Evolutionary conservation across 2,329 filamentous ascomycete species (phyloP).

Genomic region (Coniella lustricola): DNA sequence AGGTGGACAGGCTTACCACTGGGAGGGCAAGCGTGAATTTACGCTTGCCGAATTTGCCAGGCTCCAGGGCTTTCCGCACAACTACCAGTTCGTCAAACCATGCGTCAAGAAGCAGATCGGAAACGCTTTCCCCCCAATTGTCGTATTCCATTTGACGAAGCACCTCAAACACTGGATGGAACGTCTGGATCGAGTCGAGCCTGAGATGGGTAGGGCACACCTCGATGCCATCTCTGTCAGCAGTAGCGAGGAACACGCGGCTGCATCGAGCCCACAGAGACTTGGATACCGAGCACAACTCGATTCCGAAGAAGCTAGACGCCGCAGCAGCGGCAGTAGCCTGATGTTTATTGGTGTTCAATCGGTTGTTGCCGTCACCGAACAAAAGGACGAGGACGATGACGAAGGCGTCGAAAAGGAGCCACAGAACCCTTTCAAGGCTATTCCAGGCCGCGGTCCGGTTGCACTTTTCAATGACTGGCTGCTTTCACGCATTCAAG

Average conservation of each 20-base stretch:
- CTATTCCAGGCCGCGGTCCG: background rate
- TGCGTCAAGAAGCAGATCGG: conserved; percentile 60
- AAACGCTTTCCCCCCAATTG: conserved; percentile 66
- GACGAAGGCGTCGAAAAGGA: background rate
- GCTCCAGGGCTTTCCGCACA: conserved; percentile 61
- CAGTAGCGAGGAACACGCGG: background rate
- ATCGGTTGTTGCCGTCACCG: background rate
- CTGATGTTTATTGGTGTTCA: background rate
- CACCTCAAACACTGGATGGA: conserved; percentile 42
- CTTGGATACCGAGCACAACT: background rate
- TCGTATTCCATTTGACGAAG: conserved; percentile 42
- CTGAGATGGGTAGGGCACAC: too few species aligned
- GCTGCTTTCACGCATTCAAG: too few species aligned
- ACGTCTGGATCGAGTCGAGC: conserved; percentile 31
- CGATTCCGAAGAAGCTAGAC: background rate
- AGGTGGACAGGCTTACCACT: conserved; percentile 58
- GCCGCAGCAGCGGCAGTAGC: background rate
- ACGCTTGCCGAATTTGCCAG: conserved; percentile 62
- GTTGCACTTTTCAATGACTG: too few species aligned
- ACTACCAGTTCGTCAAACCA: conserved; percentile 48
- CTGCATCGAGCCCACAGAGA: too few species aligned
- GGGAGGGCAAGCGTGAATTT: conserved; percentile 53
- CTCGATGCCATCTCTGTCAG: background rate
- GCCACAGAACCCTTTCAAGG: background rate
- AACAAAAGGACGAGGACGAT: background rate